These are phyloP conservation scores for Aspergillus pseudotamarii DNA, from an alignment of 2,329 filamentous ascomycete genomes.

Conservation along the genomic window DNA sequence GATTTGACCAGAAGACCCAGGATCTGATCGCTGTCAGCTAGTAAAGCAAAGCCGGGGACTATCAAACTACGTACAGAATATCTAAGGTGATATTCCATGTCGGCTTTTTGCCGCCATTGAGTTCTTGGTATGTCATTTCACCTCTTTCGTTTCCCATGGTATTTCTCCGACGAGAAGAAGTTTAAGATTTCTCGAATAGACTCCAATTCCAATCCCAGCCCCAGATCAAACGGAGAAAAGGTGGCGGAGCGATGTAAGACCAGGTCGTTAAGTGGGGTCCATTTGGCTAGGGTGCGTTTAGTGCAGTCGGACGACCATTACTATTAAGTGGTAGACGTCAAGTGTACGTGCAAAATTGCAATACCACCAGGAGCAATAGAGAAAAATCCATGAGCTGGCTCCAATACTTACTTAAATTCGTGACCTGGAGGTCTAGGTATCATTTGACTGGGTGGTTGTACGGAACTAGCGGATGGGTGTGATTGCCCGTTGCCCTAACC, in stretches of 20 bases:
- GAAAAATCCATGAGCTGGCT: not conserved
- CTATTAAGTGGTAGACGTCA: not conserved
- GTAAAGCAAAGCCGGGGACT: not conserved
- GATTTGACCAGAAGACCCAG: slow-evolving; percentile 25
- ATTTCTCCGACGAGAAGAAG: too few relatives aligned
- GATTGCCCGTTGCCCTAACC: not conserved
- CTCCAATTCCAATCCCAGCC: not conserved
- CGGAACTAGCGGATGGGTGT: not conserved
- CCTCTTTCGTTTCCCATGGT: not conserved
- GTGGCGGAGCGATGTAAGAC: not conserved
- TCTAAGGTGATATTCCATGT: slow-evolving; percentile 15
- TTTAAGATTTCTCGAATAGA: not conserved
- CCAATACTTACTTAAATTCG: not conserved
- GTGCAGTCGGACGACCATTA: not conserved
- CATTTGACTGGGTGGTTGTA: not conserved
- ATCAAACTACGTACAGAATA: slow-evolving; percentile 14
- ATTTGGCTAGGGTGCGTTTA: not conserved
- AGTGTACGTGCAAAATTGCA: not conserved
- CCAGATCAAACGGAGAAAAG: not conserved
- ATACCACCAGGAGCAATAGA: not conserved
- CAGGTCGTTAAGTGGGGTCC: not conserved
- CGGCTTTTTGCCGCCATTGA: not conserved
- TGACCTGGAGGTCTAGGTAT: not conserved
- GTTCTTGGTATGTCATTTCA: not conserved
- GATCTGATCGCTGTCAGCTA: slow-evolving; percentile 11